Conservation (phyloP, 1,284 basidiomycete genomes). For the Heimioporus punctisporus region DNA sequence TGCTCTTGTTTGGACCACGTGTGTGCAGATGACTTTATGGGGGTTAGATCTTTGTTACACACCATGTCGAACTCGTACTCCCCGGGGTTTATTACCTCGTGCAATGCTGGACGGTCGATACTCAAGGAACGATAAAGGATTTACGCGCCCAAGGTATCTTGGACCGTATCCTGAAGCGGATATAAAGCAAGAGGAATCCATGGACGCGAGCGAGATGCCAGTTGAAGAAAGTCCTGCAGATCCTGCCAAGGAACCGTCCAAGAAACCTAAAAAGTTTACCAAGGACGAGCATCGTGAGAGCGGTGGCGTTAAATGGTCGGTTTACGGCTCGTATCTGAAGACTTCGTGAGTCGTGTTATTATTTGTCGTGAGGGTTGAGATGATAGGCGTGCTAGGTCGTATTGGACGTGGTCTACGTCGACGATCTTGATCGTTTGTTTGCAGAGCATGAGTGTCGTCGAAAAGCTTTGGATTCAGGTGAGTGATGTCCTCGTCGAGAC, state of each 20-base stretch:
- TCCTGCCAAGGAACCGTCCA: conserved; percentile 18
- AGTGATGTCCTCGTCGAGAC: neutral
- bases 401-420: conserved; percentile 51
- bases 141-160: conserved; percentile 49
- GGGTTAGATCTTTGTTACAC: conserved; percentile 58
- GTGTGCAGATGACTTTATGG: neutral
- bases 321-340: conserved; percentile 66
- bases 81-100: conserved; percentile 59
- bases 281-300: conserved; percentile 60
- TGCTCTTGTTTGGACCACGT: neutral
- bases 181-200: conserved; percentile 19
- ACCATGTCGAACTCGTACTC: conserved; percentile 64
- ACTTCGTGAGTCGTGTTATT: conserved; percentile 43
- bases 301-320: conserved; percentile 65
- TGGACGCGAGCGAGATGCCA: conserved; percentile 11
- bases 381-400: conserved; percentile 38
- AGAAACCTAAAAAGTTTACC: conserved; percentile 52
- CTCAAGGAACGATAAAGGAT: conserved; percentile 54
- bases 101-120: conserved; percentile 67
- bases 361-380: neutral
- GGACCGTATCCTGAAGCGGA: conserved; percentile 40
- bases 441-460: conserved; percentile 41
- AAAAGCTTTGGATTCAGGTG: conserved; percentile 57
- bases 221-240: conserved; percentile 19
- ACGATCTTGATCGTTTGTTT: conserved; percentile 33